Base-by-base conservation (phyloP, 257 asterid species). In the Fraxinus anomala region DNA sequence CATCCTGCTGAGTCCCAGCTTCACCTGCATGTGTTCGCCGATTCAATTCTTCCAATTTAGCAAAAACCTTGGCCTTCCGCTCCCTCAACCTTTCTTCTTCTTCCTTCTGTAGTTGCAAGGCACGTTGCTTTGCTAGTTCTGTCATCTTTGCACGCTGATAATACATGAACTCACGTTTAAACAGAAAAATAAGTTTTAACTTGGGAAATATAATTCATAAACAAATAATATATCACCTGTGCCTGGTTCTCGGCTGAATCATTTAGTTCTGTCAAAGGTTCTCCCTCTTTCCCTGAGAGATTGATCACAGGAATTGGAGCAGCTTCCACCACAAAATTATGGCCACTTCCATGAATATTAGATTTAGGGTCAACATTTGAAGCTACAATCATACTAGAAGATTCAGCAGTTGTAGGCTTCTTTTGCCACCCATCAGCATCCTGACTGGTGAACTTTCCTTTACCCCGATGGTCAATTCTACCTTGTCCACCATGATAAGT, bases 21-120 rank as follows among this genome's bases (percentile, higher is more conserved):
- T 87, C 96, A 76, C 89, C 90, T 56, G 87, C 82, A 70, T 80
- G 89, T 73, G 89, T 81, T 49, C 97, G 92, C 75, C 96, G 86
- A 81, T 96, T 92, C 88, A 96, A 83, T 86, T 96, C 99, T 84
- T 93, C 97, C 83, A 96, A 84, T 86, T 96, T 96, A 76, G 97
- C 98, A 9, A 86, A 84, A 82, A 97, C 98, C 85, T 93, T 96
- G 74, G 97, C 97, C 86, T 82, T 96, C 88, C 93, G 97, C 81
- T 96, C 97, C 82, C 87, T 91, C 21, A 37, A 86, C 68, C 97
- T 83, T 73, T 92, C 99, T 82, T 93, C 99, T 85, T 96, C 99
- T 89, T 96, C 98, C 90, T 81, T 96, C 86, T 91, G 97, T 68
- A 89, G 82, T 81, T 91, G 95, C 66, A 89, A 72, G 77, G 91